Base-by-base conservation (phyloP, 495 filamentous ascomycete genomes). In the Apodospora peruviana region DNA sequence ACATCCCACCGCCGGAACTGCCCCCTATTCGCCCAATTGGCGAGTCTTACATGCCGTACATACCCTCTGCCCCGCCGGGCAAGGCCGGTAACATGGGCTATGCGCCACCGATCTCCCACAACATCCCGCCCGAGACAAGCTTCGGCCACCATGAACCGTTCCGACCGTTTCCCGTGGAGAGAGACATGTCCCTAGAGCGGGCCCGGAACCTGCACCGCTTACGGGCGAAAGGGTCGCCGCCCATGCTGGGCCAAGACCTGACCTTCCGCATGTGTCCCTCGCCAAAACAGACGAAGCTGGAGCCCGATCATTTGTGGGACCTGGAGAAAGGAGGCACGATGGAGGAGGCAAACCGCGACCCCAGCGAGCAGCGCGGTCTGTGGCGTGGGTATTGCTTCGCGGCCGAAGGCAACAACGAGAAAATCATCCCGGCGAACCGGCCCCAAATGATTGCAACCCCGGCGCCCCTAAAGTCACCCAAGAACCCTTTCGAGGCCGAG, bases 241-340 rank as follows among this genome's bases (percentile, higher is more conserved):
- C 90, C 2, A 91, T 95, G 88, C 79, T 94, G 5, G 91, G 91
- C 36, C 53, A 67, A 20, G 85, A 91, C 46, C 73, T 95, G 43
- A 69, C 73, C 18, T 88, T 95, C 56, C 85, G 87, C 3, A 77
- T 78, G 53, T 93, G 87, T 60, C 69, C 74, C 0, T 93, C 89
- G 10, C 91, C 91, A 0, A 81, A 87, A 55, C 78, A 76, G n/a
- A 91, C 89, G 22, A 76, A 86, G 47, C 84, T 89, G 61, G 87
- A 94, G 50, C 78, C 83, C 18, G 62, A 79, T 34, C 74, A 77
- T 39, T 60, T 68, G n/a, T 67, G 60, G 62, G 59, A 65, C 18
- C 43, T 56, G 17, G 52, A 54, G 27, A 58, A 49, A 12, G 65
- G 61, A 18, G 43, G 60, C 58, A 59, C 53, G 20, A 16, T 45